Evolutionary conservation across 164 flowering plant genomes (phyloP).

Genomic region (Macadamia integrifolia): DNA sequence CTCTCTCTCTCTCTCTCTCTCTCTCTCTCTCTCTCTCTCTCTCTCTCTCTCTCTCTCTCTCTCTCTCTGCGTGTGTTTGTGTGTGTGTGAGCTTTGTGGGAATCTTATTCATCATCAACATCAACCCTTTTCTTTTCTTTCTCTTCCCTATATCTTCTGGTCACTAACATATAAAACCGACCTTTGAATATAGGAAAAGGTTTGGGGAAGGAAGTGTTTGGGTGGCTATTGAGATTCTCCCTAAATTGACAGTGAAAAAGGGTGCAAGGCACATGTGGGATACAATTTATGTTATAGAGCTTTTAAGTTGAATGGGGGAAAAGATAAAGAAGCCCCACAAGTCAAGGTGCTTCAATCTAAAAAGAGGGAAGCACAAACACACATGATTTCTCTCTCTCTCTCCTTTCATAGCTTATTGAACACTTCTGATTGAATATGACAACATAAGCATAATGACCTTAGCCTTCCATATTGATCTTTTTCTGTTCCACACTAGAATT

Average conservation of each 20-base stretch:
- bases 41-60: not conserved
- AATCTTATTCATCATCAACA: slow-evolving; percentile 13
- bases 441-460: slow-evolving; percentile 7
- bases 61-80: not conserved
- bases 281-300: not conserved
- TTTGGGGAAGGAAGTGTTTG: not conserved
- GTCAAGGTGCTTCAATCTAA: slow-evolving; percentile 27
- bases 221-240: slow-evolving; percentile 19
- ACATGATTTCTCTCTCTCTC: slow-evolving; percentile 16
- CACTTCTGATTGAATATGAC: slow-evolving; percentile 7
- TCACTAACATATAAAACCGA: slow-evolving; percentile 10
- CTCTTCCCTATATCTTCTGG: not conserved
- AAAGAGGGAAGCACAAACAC: slow-evolving; percentile 35
- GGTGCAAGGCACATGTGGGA: slow-evolving; percentile 15
- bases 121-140: not conserved
- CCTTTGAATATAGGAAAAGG: slow-evolving; percentile 12
- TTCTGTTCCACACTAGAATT: not conserved
- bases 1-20: not conserved
- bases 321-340: slow-evolving; percentile 16
- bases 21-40: slow-evolving; percentile 1
- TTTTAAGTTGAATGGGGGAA: slow-evolving; percentile 20
- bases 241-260: slow-evolving; percentile 8
- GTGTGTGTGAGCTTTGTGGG: not conserved
- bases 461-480: slow-evolving; percentile 1
- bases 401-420: not conserved